phyloP scores from a whole-genome alignment of 441 rosid genomes.

The Hura crepitans region DNA sequence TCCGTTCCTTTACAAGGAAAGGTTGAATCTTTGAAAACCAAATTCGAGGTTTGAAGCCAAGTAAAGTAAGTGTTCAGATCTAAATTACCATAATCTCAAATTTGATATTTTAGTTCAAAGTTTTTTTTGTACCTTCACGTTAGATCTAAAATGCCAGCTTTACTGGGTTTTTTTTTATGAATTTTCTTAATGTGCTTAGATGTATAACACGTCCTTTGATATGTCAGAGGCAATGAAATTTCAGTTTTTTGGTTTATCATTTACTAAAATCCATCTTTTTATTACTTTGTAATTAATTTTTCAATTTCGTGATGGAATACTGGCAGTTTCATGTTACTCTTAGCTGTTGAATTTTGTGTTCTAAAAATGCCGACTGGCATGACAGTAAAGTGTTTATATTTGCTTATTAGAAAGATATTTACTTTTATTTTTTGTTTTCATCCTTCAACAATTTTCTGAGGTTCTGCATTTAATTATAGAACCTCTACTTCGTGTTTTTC shows the following conservation, averaged over 20 bases:
- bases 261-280: background rate
- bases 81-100: slow-evolving; percentile 39
- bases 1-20: slow-evolving; percentile 27
- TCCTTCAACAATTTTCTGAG: background rate
- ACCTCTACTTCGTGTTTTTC: background rate
- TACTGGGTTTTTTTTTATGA: slow-evolving; percentile 6
- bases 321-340: background rate
- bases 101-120: slow-evolving; percentile 25
- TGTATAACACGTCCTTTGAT: slow-evolving; percentile 16
- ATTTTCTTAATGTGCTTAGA: slow-evolving; percentile 20
- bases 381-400: background rate
- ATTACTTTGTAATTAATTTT: slow-evolving; percentile 16
- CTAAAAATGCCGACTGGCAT: background rate
- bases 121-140: slow-evolving; percentile 17
- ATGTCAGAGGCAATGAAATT: slow-evolving; percentile 16
- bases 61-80: slow-evolving; percentile 74
- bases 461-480: slow-evolving; percentile 2
- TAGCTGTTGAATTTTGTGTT: slow-evolving; percentile 10
- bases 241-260: slow-evolving; percentile 1
- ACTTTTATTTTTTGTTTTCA: background rate
- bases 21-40: slow-evolving; percentile 28
- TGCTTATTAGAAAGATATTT: slow-evolving; percentile 6
- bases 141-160: slow-evolving; percentile 42
- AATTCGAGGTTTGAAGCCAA: slow-evolving; percentile 37
- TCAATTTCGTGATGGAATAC: slow-evolving; percentile 10